Percentiles rank a stretch among this genome's conserved stretches.
Evolutionary conservation across 164 flowering plant genomes (phyloP).

Genomic region (Annona squamosa): DNA sequence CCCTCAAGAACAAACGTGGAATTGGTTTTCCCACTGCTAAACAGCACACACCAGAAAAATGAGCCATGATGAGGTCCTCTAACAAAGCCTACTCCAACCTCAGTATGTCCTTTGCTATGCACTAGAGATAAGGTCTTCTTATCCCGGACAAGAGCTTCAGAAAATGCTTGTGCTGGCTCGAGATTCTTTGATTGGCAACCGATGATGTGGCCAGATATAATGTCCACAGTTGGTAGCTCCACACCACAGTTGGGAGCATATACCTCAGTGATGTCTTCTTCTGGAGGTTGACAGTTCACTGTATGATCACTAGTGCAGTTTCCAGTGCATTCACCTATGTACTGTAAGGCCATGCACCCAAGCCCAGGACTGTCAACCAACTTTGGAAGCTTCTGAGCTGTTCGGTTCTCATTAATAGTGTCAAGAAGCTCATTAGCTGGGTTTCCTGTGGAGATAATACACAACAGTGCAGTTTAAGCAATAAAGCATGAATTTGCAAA

Average conservation of each 20-base stretch:
- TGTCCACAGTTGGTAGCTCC: slow-evolving; percentile 76
- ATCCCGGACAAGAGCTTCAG: slow-evolving; percentile 39
- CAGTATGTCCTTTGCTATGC: slow-evolving; percentile 43
- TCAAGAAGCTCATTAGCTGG: slow-evolving; percentile 68
- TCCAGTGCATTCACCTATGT: slow-evolving; percentile 44
- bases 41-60: slow-evolving; percentile 74
- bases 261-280: slow-evolving; percentile 67
- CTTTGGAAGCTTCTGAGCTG: slow-evolving; percentile 43
- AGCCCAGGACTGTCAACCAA: slow-evolving; percentile 61
- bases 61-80: slow-evolving; percentile 43
- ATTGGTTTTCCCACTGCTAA: slow-evolving; percentile 50
- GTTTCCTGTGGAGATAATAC: slow-evolving; percentile 41
- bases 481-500: background rate
- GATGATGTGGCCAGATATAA: slow-evolving; percentile 52
- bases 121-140: slow-evolving; percentile 38
- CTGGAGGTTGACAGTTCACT: slow-evolving; percentile 46
- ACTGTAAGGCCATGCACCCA: slow-evolving; percentile 88
- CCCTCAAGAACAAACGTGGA: slow-evolving; percentile 80
- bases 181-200: slow-evolving; percentile 61
- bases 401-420: slow-evolving; percentile 63
- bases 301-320: slow-evolving; percentile 59
- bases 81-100: slow-evolving; percentile 61
- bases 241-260: slow-evolving; percentile 92
- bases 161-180: slow-evolving; percentile 50
- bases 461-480: background rate